Evolutionary conservation across 2,329 filamentous ascomycete genomes (phyloP).

Genomic region (Microcyclosporella mali): DNA sequence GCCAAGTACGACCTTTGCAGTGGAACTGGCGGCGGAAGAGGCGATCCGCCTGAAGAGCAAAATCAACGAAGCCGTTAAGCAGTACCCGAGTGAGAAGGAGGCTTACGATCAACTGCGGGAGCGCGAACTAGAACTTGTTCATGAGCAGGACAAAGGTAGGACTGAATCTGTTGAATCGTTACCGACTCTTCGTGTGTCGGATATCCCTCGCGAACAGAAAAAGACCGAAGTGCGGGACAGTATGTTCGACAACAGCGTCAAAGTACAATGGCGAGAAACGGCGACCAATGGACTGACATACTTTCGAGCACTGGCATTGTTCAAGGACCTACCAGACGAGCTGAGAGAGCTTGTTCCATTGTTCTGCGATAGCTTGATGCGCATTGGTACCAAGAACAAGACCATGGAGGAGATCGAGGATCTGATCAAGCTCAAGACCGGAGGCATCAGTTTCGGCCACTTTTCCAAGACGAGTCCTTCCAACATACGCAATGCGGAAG

Average conservation of each 20-base stretch:
- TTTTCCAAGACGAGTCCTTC: slow-evolving; percentile 73
- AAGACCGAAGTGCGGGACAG: slow-evolving; percentile 59
- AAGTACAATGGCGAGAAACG: slow-evolving; percentile 84
- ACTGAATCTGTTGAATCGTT: slow-evolving; percentile 80
- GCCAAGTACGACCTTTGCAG: slow-evolving; percentile 68
- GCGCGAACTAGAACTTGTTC: slow-evolving; percentile 70
- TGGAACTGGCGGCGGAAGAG: slow-evolving; percentile 72
- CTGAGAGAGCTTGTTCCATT: slow-evolving; percentile 78
- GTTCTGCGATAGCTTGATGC: slow-evolving; percentile 88
- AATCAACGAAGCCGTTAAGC: slow-evolving; percentile 61
- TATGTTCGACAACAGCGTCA: slow-evolving; percentile 54
- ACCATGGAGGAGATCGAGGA: slow-evolving; percentile 95
- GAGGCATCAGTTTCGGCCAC: slow-evolving; percentile 78
- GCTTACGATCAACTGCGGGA: slow-evolving; percentile 67
- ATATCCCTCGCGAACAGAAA: slow-evolving; percentile 77
- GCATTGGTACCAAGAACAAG: slow-evolving; percentile 79
- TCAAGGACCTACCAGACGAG: slow-evolving; percentile 76
- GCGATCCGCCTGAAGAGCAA: slow-evolving; percentile 65
- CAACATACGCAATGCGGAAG: slow-evolving; percentile 63
- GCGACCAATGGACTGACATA: slow-evolving; percentile 95
- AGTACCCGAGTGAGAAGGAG: slow-evolving; percentile 64
- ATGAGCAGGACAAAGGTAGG: slow-evolving; percentile 61
- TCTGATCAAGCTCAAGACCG: slow-evolving; percentile 91
- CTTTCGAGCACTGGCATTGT: slow-evolving; percentile 78
- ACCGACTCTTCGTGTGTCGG: slow-evolving; percentile 78